Percentiles rank a stretch among this genome's conserved stretches.
Evolutionary conservation across 768 basidiomycete genomes (phyloP).

Genomic region (Auriscalpium microsporum): DNA sequence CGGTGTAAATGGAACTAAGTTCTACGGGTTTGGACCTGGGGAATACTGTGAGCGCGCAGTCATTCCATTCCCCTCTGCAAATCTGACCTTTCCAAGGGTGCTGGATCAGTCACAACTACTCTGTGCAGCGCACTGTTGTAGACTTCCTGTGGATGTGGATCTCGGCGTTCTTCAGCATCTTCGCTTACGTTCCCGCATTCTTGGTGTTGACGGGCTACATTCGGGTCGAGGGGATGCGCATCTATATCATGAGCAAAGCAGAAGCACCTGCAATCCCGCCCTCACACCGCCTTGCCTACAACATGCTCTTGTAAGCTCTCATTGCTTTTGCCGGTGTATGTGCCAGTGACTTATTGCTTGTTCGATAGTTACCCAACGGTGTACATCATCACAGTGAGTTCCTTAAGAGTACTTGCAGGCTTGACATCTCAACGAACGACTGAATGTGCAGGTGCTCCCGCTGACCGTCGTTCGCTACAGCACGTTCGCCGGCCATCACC

Average conservation of each 20-base stretch:
- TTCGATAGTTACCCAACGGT: slow-evolving; percentile 36
- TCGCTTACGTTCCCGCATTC: slow-evolving; percentile 38
- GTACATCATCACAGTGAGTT: slow-evolving; percentile 29
- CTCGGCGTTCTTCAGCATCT: slow-evolving; percentile 31
- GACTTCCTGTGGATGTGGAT: slow-evolving; percentile 51
- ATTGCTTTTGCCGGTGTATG: background rate
- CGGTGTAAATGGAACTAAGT: slow-evolving; percentile 24
- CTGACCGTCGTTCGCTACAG: slow-evolving; percentile 34
- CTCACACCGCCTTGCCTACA: slow-evolving; percentile 27
- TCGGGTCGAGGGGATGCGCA: slow-evolving; percentile 22
- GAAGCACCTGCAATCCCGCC: background rate
- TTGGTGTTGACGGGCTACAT: slow-evolving; percentile 33
- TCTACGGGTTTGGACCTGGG: slow-evolving; percentile 33
- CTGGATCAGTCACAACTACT: slow-evolving; percentile 34
- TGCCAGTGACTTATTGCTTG: background rate
- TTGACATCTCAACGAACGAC: background rate
- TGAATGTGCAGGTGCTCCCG: slow-evolving; percentile 26
- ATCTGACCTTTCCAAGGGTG: slow-evolving; percentile 32
- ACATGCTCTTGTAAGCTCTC: slow-evolving; percentile 39
- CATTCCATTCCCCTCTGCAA: too few relatives aligned
- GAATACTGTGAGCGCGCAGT: slow-evolving; percentile 27
- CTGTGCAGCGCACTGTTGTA: slow-evolving; percentile 32
- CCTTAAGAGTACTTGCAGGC: background rate
- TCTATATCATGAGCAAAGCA: slow-evolving; percentile 17
- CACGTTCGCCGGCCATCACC: slow-evolving; percentile 20